Evolutionary conservation across 441 rosid species (phyloP), one percentile per base, ranked within the genome.

Genomic region (Populus hybrid): DNA sequence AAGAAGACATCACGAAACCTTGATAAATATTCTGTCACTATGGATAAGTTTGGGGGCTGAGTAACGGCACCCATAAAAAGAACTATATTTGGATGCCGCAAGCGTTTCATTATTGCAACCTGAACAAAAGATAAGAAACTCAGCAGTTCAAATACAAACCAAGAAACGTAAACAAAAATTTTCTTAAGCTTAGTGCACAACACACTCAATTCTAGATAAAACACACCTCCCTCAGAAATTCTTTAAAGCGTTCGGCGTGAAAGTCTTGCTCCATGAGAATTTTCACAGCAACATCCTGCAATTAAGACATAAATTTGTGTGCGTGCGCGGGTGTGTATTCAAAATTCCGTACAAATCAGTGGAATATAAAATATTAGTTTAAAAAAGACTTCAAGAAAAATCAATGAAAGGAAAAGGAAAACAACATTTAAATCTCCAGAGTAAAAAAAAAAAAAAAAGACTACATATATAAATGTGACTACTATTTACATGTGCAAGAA

Each of bases 221-320:
- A n/a, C n/a, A n/a, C n/a, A n/a, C n/a, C n/a, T n/a, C n/a, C n/a
- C n/a, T n/a, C 88, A 93, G 77, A 85, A 93, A 97, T 86, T 97
- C 99, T 83, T 89, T 89, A 67, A 89, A 86, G 33, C 89, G 97
- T 82, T 94, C 99, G 56, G 88, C 90, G 84, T 91, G 95, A 80
- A 89, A 90, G 77, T 97, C 99, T 88, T 94, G 98, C 83, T 94
- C 99, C 97, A 94, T 93, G 84, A 97, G 98, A 87, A 94, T 93
- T 91, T 94, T 97, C 87, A 97, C 99, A 63, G 99, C 99, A 86
- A 97, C 99, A 85, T 97, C 98, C 99, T 94, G 88, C 26, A 82
- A 73, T 80, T 82, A 72, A 79, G 67, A 79, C 65, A 82, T 4
- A 29, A 29, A 72, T 29, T 29, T 29, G 31, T 29, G 31, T 3